Conservation (phyloP, 495 filamentous ascomycete species). For the Talaromyces ruber region DNA sequence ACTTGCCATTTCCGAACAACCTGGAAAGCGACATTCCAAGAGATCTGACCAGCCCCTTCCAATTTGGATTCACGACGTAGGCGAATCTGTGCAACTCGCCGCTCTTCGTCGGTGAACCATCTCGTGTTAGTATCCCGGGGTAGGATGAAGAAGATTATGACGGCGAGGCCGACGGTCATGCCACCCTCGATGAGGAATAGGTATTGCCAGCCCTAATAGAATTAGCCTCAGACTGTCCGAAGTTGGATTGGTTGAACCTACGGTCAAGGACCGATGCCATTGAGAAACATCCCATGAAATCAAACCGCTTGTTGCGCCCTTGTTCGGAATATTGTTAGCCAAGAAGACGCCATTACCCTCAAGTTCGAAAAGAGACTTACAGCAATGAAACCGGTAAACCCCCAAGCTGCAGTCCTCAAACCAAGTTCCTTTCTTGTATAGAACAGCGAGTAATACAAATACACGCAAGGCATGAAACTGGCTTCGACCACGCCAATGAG, state of each 20-base stretch:
- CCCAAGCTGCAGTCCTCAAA: constrained; percentile 2
- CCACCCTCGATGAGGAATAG: constrained; percentile 33
- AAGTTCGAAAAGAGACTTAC: neutral
- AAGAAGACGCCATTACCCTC: neutral
- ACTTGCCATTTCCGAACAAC: neutral
- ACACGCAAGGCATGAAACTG: constrained; percentile 4
- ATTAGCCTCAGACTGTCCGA: neutral
- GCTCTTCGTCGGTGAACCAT: constrained; percentile 28
- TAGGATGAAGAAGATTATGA: constrained; percentile 30
- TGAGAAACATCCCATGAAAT: constrained; percentile 4
- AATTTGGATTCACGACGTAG: constrained; percentile 14
- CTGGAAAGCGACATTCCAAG: neutral
- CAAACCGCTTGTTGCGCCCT: constrained; percentile 2
- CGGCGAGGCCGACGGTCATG: constrained; percentile 30
- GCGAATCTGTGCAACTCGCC: constrained; percentile 20
- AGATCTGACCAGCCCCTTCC: neutral
- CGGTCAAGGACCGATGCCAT: constrained; percentile 2
- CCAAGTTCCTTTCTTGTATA: constrained; percentile 4
- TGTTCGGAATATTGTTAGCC: neutral
- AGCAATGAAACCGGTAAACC: constrained; percentile 3
- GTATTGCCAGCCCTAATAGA: constrained; percentile 17
- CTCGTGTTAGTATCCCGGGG: constrained; percentile 22
- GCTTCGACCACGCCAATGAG: neutral
- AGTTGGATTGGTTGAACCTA: neutral
- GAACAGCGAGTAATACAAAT: constrained; percentile 3